Evolutionary conservation across 2,329 filamentous ascomycete species (phyloP).

Genomic region (Rugonectria rugulosa): DNA sequence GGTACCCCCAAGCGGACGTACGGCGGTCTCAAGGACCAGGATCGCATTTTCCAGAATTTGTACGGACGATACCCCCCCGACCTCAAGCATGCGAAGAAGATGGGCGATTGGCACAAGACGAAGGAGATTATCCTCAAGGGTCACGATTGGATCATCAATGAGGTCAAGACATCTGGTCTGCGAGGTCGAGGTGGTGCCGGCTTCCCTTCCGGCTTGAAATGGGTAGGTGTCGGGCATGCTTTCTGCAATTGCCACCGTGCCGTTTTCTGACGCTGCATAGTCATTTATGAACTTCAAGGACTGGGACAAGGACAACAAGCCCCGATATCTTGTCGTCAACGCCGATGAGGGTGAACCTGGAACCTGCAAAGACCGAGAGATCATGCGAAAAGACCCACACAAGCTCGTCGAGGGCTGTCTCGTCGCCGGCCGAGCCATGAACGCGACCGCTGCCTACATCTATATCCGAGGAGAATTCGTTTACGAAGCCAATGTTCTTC

Average conservation of each 20-base stretch:
- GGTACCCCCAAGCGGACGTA: conserved; percentile 74
- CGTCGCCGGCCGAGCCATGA: conserved; percentile 96
- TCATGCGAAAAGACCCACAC: conserved; percentile 99
- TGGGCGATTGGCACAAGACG: conserved; percentile 99
- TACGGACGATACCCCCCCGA: conserved; percentile 93
- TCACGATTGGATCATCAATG: conserved; percentile 97
- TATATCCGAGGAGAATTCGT: conserved; percentile 99
- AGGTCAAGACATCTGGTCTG: conserved; percentile 95
- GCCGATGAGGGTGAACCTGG: conserved; percentile 98
- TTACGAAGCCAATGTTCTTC: conserved; percentile 90
- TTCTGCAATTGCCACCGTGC: conserved; percentile 23
- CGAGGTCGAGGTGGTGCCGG: conserved; percentile 96
- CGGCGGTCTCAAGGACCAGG: conserved; percentile 92
- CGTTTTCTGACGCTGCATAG: conserved; percentile 53
- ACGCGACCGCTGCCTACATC: conserved; percentile 97
- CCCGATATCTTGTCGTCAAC: conserved; percentile 96
- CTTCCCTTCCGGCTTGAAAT: conserved; percentile 98
- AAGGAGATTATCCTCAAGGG: conserved; percentile 98
- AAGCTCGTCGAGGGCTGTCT: conserved; percentile 98
- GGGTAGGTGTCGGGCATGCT: conserved; percentile 68
- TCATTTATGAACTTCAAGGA: conserved; percentile 99
- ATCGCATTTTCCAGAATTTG: conserved; percentile 98
- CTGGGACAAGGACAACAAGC: conserved; percentile 97
- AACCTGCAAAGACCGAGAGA: conserved; percentile 99
- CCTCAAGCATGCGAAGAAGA: conserved; percentile 93